A percentile compares a stretch with the other conserved stretches of the same genome.
These are phyloP conservation scores for Colletotrichum cuscutae DNA, from an alignment of 2,329 filamentous ascomycete species.

Conservation along the genomic window DNA sequence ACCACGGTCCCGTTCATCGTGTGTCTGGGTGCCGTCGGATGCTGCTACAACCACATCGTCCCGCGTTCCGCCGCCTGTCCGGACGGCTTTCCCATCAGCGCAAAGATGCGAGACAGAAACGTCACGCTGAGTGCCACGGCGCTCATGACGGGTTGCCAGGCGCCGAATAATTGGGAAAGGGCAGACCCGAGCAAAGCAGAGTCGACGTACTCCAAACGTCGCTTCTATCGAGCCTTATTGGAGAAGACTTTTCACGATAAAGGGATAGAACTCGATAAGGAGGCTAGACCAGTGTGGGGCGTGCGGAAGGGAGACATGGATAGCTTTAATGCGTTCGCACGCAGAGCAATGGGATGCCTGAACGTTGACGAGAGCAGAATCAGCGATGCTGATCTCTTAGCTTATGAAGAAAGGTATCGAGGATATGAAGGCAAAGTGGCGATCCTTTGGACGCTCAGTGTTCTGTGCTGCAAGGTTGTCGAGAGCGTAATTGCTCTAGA, in stretches of 20 bases:
- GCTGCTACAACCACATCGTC: conserved; percentile 47
- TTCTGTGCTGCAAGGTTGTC: conserved; percentile 45
- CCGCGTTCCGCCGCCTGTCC: conserved; percentile 48
- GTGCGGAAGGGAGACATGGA: conserved; percentile 43
- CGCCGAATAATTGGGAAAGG: conserved; percentile 46
- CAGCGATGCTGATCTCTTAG: conserved; percentile 36
- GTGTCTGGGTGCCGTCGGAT: conserved; percentile 42
- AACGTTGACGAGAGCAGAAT: conserved; percentile 34
- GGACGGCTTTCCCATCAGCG: conserved; percentile 50
- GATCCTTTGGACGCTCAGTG: conserved; percentile 45
- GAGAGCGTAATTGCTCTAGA: conserved; percentile 46
- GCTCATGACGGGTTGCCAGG: conserved; percentile 46
- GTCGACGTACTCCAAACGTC: conserved; percentile 40
- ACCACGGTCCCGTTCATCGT: conserved; percentile 36
- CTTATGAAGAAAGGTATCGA: conserved; percentile 40
- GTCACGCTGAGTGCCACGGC: conserved; percentile 44
- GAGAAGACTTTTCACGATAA: conserved; percentile 43
- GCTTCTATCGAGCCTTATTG: conserved; percentile 41
- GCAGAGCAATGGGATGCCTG: conserved; percentile 40
- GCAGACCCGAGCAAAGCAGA: conserved; percentile 27
- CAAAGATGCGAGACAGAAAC: conserved; percentile 36
- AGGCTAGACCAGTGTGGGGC: conserved; percentile 42
- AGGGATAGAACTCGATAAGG: conserved; percentile 24
- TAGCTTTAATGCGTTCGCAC: conserved; percentile 40
- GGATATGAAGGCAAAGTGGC: conserved; percentile 40